Conservation (phyloP, 352 stramenopile species). For the Pythium rhizo-oryzae region DNA sequence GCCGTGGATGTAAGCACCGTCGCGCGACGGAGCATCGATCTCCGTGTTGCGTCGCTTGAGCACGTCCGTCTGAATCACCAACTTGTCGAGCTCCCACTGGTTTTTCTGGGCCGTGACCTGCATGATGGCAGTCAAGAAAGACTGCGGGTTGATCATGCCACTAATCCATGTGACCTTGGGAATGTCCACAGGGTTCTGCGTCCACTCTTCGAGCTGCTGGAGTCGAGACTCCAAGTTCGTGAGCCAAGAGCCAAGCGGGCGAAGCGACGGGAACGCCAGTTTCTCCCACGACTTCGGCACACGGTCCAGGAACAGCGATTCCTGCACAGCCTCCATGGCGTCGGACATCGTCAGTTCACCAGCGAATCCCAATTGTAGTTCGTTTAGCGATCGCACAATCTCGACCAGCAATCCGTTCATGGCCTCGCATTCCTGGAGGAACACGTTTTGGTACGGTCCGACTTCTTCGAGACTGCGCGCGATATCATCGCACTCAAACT, state of each 20-base stretch:
- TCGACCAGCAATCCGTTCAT: constrained; percentile 96
- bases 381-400: constrained; percentile 96
- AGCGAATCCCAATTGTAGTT: constrained; percentile 95
- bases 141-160: constrained; percentile 96
- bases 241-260: constrained; percentile 92
- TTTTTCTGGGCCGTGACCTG: constrained; percentile 98
- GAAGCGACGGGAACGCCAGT: constrained; percentile 92
- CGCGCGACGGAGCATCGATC: constrained; percentile 84
- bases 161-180: constrained; percentile 96
- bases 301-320: constrained; percentile 93
- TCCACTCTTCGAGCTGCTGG: constrained; percentile 96
- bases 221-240: constrained; percentile 93
- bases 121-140: constrained; percentile 97
- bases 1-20: constrained; percentile 96
- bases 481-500: constrained; percentile 98
- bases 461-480: constrained; percentile 93
- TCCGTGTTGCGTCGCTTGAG: constrained; percentile 94
- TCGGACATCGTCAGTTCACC: constrained; percentile 98
- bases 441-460: constrained; percentile 96
- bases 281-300: constrained; percentile 96
- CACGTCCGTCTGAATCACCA: constrained; percentile 97
- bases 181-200: constrained; percentile 95
- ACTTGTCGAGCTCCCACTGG: constrained; percentile 96
- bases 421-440: constrained; percentile 97
- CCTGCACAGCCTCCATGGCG: constrained; percentile 95